phyloP scores from a whole-genome alignment of 768 basidiomycete genomes.

The Panus rudis region DNA sequence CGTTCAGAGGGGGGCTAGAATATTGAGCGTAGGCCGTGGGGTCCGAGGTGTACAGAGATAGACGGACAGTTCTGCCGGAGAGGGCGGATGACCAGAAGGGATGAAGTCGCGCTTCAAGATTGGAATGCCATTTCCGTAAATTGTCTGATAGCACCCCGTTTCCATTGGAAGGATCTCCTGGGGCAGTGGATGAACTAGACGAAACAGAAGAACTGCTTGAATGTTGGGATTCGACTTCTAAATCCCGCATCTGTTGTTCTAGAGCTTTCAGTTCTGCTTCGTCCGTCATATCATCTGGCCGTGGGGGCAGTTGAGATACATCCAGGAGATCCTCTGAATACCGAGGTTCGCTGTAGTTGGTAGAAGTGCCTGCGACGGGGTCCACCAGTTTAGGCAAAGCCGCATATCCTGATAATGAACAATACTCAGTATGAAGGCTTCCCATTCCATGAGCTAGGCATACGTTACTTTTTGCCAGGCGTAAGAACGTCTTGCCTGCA shows the following conservation, averaged over 20 bases:
- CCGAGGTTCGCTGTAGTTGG: slow-evolving; percentile 12
- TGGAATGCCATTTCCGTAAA: slow-evolving; percentile 56
- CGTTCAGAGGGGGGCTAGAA: slow-evolving; percentile 12
- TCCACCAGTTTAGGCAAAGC: slow-evolving; percentile 49
- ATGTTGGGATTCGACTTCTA: slow-evolving; percentile 21
- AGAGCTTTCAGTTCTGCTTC: slow-evolving; percentile 51
- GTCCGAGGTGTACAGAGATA: slow-evolving; percentile 52
- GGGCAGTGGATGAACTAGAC: slow-evolving; percentile 7
- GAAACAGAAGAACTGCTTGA: slow-evolving; percentile 10
- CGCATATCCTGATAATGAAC: slow-evolving; percentile 53
- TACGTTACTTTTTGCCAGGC: slow-evolving; percentile 63
- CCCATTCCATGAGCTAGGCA: slow-evolving; percentile 1
- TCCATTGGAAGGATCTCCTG: neutral
- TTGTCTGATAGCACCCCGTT: slow-evolving; percentile 1
- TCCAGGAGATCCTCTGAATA: slow-evolving; percentile 47
- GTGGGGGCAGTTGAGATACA: slow-evolving; percentile 44
- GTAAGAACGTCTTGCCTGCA: slow-evolving; percentile 70
- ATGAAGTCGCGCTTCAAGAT: slow-evolving; percentile 68
- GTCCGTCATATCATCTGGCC: slow-evolving; percentile 53
- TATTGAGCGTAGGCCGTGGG: slow-evolving; percentile 11
- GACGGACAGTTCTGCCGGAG: slow-evolving; percentile 49
- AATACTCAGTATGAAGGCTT: slow-evolving; percentile 3
- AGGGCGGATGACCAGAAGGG: slow-evolving; percentile 79
- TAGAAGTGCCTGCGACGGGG: slow-evolving; percentile 1
- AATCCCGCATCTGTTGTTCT: slow-evolving; percentile 41